Evolutionary conservation across 208 protist genomes (phyloP).

Genomic region (Acanthamoeba castellanii): DNA sequence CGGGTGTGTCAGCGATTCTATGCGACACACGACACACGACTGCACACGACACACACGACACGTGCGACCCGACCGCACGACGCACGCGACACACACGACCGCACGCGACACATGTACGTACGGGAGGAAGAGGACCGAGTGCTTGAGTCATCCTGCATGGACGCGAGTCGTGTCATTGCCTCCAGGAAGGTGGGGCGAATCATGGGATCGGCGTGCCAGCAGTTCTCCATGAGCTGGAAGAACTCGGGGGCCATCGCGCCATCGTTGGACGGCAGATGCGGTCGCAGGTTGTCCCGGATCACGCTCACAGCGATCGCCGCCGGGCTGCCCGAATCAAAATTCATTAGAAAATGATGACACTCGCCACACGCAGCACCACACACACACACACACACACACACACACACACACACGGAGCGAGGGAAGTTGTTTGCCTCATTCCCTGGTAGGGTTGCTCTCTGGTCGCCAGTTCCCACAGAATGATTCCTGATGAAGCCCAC

Average conservation of each 20-base stretch:
- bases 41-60: too few relatives aligned
- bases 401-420: too few relatives aligned
- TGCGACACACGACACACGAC: too few relatives aligned
- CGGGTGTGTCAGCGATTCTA: too few relatives aligned
- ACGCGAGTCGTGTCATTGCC: neutral
- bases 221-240: neutral
- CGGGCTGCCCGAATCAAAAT: neutral
- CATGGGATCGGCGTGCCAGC: neutral
- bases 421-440: neutral
- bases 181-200: neutral
- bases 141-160: neutral
- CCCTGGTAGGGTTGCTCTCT: neutral
- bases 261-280: neutral
- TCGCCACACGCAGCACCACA: too few relatives aligned
- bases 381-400: too few relatives aligned
- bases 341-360: too few relatives aligned
- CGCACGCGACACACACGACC: too few relatives aligned
- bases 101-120: too few relatives aligned
- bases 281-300: constrained; percentile 63
- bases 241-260: neutral
- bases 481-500: neutral
- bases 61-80: too few relatives aligned
- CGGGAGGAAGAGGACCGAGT: too few relatives aligned
- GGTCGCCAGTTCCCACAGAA: neutral
- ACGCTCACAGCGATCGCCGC: constrained; percentile 58